Percentiles rank a stretch among this genome's conserved stretches.
Conservation (phyloP, 257 asterid species). For the Solanum dulcamara region DNA sequence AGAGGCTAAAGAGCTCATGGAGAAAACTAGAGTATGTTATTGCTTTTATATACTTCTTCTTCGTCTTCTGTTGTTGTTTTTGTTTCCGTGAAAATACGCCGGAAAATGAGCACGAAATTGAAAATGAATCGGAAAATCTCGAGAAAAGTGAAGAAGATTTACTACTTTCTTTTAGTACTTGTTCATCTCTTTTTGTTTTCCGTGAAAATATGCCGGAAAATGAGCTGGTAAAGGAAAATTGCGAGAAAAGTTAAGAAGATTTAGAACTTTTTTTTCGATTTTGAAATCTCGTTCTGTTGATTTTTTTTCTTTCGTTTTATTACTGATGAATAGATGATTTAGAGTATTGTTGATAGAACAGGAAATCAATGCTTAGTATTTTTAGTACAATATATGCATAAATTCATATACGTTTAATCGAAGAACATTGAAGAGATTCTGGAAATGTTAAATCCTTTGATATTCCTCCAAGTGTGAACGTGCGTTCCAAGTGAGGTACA, state of each 20-base stretch:
- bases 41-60: neutral
- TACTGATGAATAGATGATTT: neutral
- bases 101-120: neutral
- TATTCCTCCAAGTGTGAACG: neutral
- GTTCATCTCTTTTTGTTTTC: neutral
- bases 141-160: neutral
- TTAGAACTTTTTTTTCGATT: neutral
- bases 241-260: neutral
- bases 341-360: neutral
- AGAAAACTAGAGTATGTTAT: slow-evolving; percentile 50
- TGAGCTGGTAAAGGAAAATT: neutral
- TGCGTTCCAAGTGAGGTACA: neutral
- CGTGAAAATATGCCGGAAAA: neutral
- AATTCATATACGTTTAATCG: neutral
- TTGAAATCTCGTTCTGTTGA: neutral
- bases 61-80: neutral
- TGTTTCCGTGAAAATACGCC: neutral
- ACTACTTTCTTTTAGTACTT: neutral
- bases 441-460: neutral
- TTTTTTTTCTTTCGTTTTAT: neutral
- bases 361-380: neutral
- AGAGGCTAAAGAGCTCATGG: slow-evolving; percentile 50
- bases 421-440: neutral
- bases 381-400: neutral
- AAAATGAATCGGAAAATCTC: neutral